Base-by-base conservation (phyloP, 306 rosid species). In the Glycine latifolia region DNA sequence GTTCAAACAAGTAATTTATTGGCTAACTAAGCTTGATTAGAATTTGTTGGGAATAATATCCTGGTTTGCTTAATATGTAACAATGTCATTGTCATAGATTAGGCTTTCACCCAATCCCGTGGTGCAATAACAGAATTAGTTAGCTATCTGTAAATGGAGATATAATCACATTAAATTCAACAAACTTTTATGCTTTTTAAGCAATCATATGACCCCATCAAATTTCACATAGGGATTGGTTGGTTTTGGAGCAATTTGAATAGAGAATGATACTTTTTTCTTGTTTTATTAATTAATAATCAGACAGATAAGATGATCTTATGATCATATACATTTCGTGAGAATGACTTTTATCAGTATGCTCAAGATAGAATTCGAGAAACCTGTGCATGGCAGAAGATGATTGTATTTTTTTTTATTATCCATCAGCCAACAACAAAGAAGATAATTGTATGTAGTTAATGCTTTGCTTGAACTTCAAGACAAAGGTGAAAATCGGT, bases 381-480 rank as follows among this genome's bases (percentile, higher is more conserved):
- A 74, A 84, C 41, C 1, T 48, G 61, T 13, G 50, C 50, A 3
- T 68, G 50, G 44, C 67, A 75, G 58, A 70, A 62, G 50, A 54
- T 47, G 56, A 59, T 59, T 74, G 80, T 6, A 67, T 26, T 26
- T 26, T 26, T 1, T 26, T 26, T 26, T 0, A 0, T 26, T 26
- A 26, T 26, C 31, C 0, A 26, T 26, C 31, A 26, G 31, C 31
- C 31, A 26, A 26, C 31, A 26, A 26, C 31, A 26, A 26, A 26
- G 31, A 26, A 26, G 31, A 26, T 26, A 1, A 0, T 0, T 26
- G 31, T 26, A 26, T 26, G 48, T 77, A 67, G 61, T 59, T 14
- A 79, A 61, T 66, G 49, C 54, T 39, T 58, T 80, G 74, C 71
- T 65, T 65, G 71, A 65, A 74, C 81, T 66, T 48, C 2, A 77